Base-by-base conservation (phyloP, 139 green algal species). In the Volvox reticuliferus region DNA sequence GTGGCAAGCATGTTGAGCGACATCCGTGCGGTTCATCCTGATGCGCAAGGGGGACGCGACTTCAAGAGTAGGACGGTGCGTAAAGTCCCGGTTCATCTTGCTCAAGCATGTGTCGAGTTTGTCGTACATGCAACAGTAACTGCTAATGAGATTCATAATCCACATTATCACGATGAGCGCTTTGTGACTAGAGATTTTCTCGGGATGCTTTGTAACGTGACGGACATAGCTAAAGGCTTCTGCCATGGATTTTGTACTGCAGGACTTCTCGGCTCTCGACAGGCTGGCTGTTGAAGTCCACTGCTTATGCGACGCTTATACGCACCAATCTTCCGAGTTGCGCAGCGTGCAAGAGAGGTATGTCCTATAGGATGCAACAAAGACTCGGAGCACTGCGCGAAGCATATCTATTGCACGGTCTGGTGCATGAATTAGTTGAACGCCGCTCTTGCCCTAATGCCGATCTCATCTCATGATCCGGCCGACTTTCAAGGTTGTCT, bases 261-360 rank as follows among this genome's bases (percentile, higher is more conserved):
- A 88, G 82, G 82, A 67, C 2, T 62, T 14, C 13, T 35, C 82
- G 33, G 26, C 67, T 18, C 14, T 89, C 12, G 36, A 33, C 18
- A 18, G 44, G 5, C 73, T 90, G 20, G 71, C 69, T 13, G 20
- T 37, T 16, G 86, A 76, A 14, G 32, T 83, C 17, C 73, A 20
- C 1, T 65, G 36, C 12, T 75, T 90, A 2, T 90, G 71, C 50
- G 37, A 26, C 6, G 73, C 73, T 3, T 90, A 84, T 69, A 63
- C 30, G 2, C 73, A n/a, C 9, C 67, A 84, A 55, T 77, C 50
- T 9, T 14, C 2, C 13, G 71, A 90, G 20, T 36, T 83, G n/a
- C 73, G n/a, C 24, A 50, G 79, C 26, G 14, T 37, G n/a, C 68
- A 90, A 24, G 73, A 24, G 6, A 83, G 86, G 86, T 90, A 79